Evolutionary conservation across 208 protist species (phyloP), one percentile per base, ranked within the genome.

Genomic region (Wallacemonas sp.): DNA sequence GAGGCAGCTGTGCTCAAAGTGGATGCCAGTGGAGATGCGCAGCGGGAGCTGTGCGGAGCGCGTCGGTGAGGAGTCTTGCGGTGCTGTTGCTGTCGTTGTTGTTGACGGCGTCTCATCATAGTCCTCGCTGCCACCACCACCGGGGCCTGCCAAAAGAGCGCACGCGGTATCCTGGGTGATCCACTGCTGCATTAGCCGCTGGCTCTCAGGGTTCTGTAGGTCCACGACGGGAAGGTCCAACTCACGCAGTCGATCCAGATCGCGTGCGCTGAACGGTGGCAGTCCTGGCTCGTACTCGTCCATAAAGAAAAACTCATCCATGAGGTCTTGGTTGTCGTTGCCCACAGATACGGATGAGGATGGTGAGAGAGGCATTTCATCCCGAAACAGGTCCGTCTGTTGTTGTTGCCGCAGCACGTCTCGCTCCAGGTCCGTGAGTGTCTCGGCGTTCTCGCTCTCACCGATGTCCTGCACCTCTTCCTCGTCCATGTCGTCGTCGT

Each of bases 1-100:
- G 27, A 90, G 61, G 52, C 79, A 96, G 41, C 91, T 85, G 4
- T 74, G 61, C 44, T 88, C 72, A 68, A 92, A 93, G 57, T 83
- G 83, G 47, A 96, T 78, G 8, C 27, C 60, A 36, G 27, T 34
- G 16, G 43, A 56, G 27, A 16, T 24, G 0, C 23, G 52, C 52
- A 24, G 8, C 2, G 21, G 47, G 41, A 23, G 17, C n/a, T n/a
- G n/a, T n/a, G n/a, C n/a, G n/a, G n/a, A n/a, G n/a, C n/a, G n/a
- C n/a, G n/a, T n/a, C n/a, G n/a, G n/a, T n/a, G n/a, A n/a, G n/a
- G n/a, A n/a, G n/a, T n/a, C n/a, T n/a, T n/a, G n/a, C n/a, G n/a
- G n/a, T n/a, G n/a, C n/a, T n/a, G n/a, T n/a, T n/a, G 44, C 44
- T 49, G 44, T 49, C 17, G 44, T 49, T n/a, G n/a, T n/a, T n/a